A percentile compares a stretch with the other conserved stretches of the same genome.
Evolutionary conservation across 31 red algal species (phyloP).

Genomic region (Odonthalia washingtoniensis): DNA sequence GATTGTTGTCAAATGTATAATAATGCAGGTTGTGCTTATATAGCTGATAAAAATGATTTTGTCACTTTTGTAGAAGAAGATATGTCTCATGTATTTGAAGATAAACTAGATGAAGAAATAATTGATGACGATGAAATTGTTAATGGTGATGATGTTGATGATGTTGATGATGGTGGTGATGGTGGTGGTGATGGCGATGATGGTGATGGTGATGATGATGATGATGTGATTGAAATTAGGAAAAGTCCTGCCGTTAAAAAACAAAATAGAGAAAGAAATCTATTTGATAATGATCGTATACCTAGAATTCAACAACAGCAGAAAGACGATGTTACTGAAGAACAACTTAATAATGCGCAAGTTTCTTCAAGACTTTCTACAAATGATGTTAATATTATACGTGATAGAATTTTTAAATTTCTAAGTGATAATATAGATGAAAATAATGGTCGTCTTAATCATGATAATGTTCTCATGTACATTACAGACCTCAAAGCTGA

Average conservation of each 20-base stretch:
- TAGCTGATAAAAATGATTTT: conserved; percentile 48
- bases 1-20: conserved; percentile 31
- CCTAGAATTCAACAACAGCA: too few relatives aligned
- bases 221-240: neutral
- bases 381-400: conserved; percentile 35
- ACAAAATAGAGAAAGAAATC: neutral
- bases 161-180: conserved; percentile 11
- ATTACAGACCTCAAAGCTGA: conserved; percentile 44
- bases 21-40: neutral
- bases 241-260: neutral
- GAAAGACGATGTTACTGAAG: neutral
- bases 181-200: too few relatives aligned
- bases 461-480: conserved; percentile 9
- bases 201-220: conserved; percentile 6
- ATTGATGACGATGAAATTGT: neutral
- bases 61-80: neutral
- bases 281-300: neutral
- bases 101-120: neutral
- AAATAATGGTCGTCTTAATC: conserved; percentile 35
- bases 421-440: conserved; percentile 35
- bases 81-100: neutral
- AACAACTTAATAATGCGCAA: neutral
- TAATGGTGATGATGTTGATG: neutral
- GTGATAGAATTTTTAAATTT: conserved; percentile 36
- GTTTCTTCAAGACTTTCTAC: neutral